Base-by-base conservation (phyloP, 1,139 yeast species). In the Lodderomyces parapsilosis region DNA sequence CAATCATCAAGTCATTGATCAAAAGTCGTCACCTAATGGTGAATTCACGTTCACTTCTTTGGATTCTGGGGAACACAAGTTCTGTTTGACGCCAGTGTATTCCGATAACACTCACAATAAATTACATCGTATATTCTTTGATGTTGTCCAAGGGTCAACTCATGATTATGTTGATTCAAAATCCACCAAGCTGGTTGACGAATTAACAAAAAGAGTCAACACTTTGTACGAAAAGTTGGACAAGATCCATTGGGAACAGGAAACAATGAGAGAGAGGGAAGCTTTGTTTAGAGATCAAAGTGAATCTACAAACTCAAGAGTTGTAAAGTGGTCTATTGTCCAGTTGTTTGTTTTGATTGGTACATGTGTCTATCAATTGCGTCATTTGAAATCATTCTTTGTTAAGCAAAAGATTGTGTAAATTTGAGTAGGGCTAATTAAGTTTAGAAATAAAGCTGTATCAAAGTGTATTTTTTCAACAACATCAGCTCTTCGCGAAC, bases 361-460 rank as follows among this genome's bases (percentile, higher is more conserved):
- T 43, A 71, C 79, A 25, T 73, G 78, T 56, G 62, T 68, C 46
- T 74, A 72, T 62, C 79, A 74, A 57, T 68, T 74, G 58, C 69
- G 68, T 46, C 78, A 73, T 58, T 73, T 74, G 70, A 73, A 72
- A 71, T 56, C 75, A 37, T 74, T 74, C 66, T 74, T 74, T 48
- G 78, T 73, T 49, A 74, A 74, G 60, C 79, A 74, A 59, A 74
- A 74, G 60, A 72, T 74, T 55, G 78, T 74, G 27, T 73, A 61
- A 54, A 33, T 24, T n/a, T 36, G n/a, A 19, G 33, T 36, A 25
- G 8, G n/a, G 17, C 17, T n/a, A n/a, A n/a, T n/a, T n/a, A n/a
- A n/a, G n/a, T n/a, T n/a, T n/a, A n/a, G n/a, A n/a, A n/a, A n/a
- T n/a, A n/a, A n/a, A n/a, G n/a, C n/a, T n/a, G n/a, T 8, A 20